Conservation (phyloP, 768 basidiomycete genomes). For the Exidia glandulosa region DNA sequence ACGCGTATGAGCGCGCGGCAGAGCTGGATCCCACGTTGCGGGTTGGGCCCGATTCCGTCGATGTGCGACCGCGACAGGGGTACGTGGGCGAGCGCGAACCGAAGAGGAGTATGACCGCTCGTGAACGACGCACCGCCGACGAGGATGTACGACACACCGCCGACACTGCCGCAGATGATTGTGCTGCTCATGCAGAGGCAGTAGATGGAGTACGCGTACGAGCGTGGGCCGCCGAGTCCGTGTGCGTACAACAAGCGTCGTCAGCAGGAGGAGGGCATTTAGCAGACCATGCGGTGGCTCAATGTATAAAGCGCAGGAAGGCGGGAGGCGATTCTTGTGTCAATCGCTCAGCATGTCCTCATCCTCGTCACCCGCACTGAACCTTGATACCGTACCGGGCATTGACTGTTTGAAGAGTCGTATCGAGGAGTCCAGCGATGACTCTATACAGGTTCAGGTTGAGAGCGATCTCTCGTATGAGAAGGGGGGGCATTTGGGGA, state of each 20-base stretch:
- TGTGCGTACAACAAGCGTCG: neutral
- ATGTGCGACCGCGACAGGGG: neutral
- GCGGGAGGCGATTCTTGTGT: no score
- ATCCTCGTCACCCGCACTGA: no score
- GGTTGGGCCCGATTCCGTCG: neutral
- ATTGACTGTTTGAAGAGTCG: no score
- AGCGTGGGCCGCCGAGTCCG: neutral
- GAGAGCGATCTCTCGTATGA: no score
- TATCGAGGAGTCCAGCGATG: no score
- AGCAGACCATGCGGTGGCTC: neutral
- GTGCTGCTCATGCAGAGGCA: neutral
- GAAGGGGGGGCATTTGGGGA: no score
- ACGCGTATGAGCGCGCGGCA: slow-evolving; percentile 90
- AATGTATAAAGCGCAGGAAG: no score
- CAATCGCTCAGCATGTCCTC: no score
- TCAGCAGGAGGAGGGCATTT: neutral
- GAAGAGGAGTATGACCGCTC: neutral
- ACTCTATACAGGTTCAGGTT: no score
- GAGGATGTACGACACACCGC: neutral
- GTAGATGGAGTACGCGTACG: neutral
- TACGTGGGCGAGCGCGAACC: neutral
- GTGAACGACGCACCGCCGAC: neutral
- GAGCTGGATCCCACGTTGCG: slow-evolving; percentile 67
- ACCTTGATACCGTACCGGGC: no score
- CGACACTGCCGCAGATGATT: no score